Evolutionary conservation across 164 flowering plant species (phyloP).

Genomic region (Chimonanthus praecox): DNA sequence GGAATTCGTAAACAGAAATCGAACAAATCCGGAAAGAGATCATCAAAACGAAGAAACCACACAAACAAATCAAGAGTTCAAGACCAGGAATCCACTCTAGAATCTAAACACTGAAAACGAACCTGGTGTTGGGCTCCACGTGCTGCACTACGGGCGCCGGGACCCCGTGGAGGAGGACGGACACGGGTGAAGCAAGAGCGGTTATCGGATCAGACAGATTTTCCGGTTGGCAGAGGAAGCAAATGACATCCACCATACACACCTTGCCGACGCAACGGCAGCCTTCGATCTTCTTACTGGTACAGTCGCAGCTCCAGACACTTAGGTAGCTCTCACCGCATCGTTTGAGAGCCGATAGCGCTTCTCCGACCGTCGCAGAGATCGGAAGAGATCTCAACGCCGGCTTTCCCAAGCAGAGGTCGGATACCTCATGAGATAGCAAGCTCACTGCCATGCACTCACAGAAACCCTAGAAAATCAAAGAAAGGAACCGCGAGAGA

Average conservation of each 20-base stretch:
- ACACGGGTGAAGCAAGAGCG: slow-evolving; percentile 60
- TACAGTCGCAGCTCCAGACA: slow-evolving; percentile 66
- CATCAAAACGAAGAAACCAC: not conserved
- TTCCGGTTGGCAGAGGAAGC: slow-evolving; percentile 53
- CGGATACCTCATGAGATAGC: slow-evolving; percentile 54
- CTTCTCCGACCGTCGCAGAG: slow-evolving; percentile 53
- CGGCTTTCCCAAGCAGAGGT: slow-evolving; percentile 77
- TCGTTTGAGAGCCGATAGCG: slow-evolving; percentile 44
- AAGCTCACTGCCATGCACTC: slow-evolving; percentile 83
- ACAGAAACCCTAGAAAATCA: not conserved
- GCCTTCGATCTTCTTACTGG: slow-evolving; percentile 1
- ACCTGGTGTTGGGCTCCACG: slow-evolving; percentile 70
- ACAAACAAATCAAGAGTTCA: not conserved
- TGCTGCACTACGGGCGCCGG: slow-evolving; percentile 40
- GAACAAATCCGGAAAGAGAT: too few relatives aligned
- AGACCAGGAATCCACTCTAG: not conserved
- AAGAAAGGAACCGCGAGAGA: not conserved
- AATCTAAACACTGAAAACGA: not conserved
- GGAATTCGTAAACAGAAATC: not conserved
- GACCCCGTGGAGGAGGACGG: slow-evolving; percentile 33
- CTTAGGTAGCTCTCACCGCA: slow-evolving; percentile 53
- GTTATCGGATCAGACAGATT: slow-evolving; percentile 41
- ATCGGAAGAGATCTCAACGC: slow-evolving; percentile 38
- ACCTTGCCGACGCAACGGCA: slow-evolving; percentile 75
- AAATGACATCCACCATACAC: slow-evolving; percentile 76